These are phyloP conservation scores for Combretum micranthum DNA, from an alignment of 345 rosid species.

Conservation along the genomic window DNA sequence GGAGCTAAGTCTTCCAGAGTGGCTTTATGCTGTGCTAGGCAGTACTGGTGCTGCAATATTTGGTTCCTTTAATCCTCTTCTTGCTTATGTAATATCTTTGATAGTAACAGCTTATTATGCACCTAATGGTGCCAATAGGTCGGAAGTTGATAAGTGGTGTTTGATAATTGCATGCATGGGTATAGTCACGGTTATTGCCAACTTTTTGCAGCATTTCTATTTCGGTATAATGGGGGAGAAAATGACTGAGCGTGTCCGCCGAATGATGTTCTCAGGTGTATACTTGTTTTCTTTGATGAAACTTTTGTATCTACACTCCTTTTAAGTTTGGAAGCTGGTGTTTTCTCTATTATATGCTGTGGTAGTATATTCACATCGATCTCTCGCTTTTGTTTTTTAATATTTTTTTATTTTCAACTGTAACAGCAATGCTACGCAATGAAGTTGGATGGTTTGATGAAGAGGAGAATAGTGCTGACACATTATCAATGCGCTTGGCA, in stretches of 20 bases:
- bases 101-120: constrained; percentile 75
- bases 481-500: constrained; percentile 96
- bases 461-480: constrained; percentile 94
- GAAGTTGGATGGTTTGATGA: constrained; percentile 99
- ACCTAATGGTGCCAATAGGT: constrained; percentile 32
- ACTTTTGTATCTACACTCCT: not conserved
- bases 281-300: not conserved
- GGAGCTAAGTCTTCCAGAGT: constrained; percentile 92
- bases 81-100: constrained; percentile 87
- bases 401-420: constrained; percentile 14
- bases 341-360: too few relatives aligned
- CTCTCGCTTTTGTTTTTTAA: too few relatives aligned
- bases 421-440: constrained; percentile 94
- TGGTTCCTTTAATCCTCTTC: constrained; percentile 97
- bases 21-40: constrained; percentile 97
- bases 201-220: constrained; percentile 95
- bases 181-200: constrained; percentile 90
- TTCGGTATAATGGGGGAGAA: constrained; percentile 99
- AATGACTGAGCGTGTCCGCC: constrained; percentile 94
- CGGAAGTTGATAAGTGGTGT: constrained; percentile 95
- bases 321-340: not conserved
- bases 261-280: constrained; percentile 99
- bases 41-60: constrained; percentile 97
- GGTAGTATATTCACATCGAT: not conserved
- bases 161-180: constrained; percentile 99